These are phyloP conservation scores for Neoboletus subvelutipes DNA, from an alignment of 768 basidiomycete species.

Conservation along the genomic window DNA sequence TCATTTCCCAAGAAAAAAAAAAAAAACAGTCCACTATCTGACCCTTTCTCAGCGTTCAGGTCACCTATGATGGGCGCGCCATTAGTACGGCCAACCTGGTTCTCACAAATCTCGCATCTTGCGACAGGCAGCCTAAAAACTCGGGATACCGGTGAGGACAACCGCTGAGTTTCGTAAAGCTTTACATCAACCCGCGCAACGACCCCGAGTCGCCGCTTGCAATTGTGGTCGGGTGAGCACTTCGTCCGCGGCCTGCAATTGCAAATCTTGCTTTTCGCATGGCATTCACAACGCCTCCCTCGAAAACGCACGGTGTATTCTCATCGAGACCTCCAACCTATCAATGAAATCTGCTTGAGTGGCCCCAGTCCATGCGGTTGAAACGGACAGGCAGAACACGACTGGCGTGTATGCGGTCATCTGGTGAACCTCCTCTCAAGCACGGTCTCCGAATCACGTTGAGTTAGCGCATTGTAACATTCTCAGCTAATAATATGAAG, in stretches of 20 bases:
- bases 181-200: neutral
- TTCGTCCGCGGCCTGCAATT: neutral
- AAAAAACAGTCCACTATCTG: neutral
- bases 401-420: neutral
- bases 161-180: neutral
- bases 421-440: neutral
- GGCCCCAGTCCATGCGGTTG: neutral
- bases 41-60: neutral
- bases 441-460: neutral
- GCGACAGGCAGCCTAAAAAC: constrained; percentile 4
- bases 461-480: neutral
- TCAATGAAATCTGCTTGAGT: neutral
- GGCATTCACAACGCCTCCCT: neutral
- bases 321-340: neutral
- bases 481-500: neutral
- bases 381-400: neutral
- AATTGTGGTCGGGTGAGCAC: neutral
- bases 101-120: constrained; percentile 1
- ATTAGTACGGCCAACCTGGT: neutral
- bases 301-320: neutral
- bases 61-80: neutral
- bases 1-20: neutral
- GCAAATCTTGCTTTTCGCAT: too few relatives aligned
- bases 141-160: neutral
- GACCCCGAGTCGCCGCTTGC: too few relatives aligned